Evolutionary conservation across 805 yeast genomes (phyloP).

Genomic region (Candida namnaoensis): DNA sequence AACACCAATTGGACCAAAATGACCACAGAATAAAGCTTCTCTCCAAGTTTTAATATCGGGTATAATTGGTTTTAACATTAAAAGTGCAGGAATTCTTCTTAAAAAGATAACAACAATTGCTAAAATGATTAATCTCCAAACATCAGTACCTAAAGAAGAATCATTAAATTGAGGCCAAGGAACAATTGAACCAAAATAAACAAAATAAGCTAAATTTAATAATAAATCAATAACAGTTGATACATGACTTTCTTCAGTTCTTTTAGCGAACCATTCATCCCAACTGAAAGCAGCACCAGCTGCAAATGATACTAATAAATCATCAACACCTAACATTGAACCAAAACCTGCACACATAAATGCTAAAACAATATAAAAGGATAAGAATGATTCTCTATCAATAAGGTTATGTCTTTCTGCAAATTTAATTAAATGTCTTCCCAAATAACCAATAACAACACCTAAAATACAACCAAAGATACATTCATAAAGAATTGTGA

Average conservation of each 20-base stretch:
- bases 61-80: slow-evolving; percentile 64
- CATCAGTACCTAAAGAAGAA: slow-evolving; percentile 48
- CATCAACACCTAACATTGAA: slow-evolving; percentile 82
- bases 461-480: slow-evolving; percentile 74
- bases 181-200: slow-evolving; percentile 82
- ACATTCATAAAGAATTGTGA: slow-evolving; percentile 78
- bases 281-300: slow-evolving; percentile 93
- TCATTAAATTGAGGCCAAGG: slow-evolving; percentile 82
- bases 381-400: slow-evolving; percentile 84
- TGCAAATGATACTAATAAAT: slow-evolving; percentile 78
- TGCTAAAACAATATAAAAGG: slow-evolving; percentile 75
- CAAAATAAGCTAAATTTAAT: slow-evolving; percentile 77
- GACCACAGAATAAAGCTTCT: slow-evolving; percentile 91
- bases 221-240: slow-evolving; percentile 85
- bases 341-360: slow-evolving; percentile 86
- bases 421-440: slow-evolving; percentile 63
- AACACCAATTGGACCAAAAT: slow-evolving; percentile 94
- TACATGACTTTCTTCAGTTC: slow-evolving; percentile 79
- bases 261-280: slow-evolving; percentile 83
- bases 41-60: slow-evolving; percentile 91
- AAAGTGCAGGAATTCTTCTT: slow-evolving; percentile 77
- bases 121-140: slow-evolving; percentile 73
- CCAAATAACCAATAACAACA: slow-evolving; percentile 56
- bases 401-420: slow-evolving; percentile 65
- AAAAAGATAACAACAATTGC: slow-evolving; percentile 68